These are phyloP conservation scores for Mortierella polycephala DNA, from an alignment of 371 early-diverging fungal genomes.

Conservation along the genomic window DNA sequence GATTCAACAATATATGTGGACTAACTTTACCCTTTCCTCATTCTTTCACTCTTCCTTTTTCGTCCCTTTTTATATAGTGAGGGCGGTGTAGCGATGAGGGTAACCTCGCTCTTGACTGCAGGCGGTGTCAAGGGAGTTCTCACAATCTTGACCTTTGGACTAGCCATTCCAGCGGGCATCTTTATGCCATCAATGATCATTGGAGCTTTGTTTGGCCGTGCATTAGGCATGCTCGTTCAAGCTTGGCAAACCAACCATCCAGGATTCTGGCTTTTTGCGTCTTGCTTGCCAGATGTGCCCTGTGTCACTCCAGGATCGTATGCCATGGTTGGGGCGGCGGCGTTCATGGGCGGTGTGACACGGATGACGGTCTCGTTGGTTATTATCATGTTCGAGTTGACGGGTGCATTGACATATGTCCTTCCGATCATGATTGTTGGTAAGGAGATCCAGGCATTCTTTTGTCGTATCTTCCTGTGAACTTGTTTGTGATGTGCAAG, in stretches of 20 bases:
- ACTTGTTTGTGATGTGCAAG: too few relatives aligned
- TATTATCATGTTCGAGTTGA: slow-evolving; percentile 96
- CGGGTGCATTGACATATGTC: slow-evolving; percentile 86
- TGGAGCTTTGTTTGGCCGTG: slow-evolving; percentile 83
- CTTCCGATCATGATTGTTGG: slow-evolving; percentile 92
- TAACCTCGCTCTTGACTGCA: slow-evolving; percentile 68
- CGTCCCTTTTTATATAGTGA: slow-evolving; percentile 30
- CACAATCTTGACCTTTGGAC: slow-evolving; percentile 84
- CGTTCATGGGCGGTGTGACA: slow-evolving; percentile 91
- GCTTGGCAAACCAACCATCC: slow-evolving; percentile 68
- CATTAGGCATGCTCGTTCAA: slow-evolving; percentile 79
- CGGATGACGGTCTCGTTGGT: slow-evolving; percentile 94
- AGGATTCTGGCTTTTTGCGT: slow-evolving; percentile 67
- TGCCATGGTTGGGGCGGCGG: slow-evolving; percentile 96
- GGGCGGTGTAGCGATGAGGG: slow-evolving; percentile 31
- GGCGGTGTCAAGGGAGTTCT: slow-evolving; percentile 73
- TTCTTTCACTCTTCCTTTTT: slow-evolving; percentile 7
- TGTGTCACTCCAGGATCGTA: slow-evolving; percentile 96
- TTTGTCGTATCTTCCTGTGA: too few relatives aligned
- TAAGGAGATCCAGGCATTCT: slow-evolving; percentile 19
- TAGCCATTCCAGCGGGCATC: slow-evolving; percentile 81
- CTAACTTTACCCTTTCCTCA: background rate
- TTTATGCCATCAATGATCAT: slow-evolving; percentile 85
- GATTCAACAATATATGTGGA: too few relatives aligned
- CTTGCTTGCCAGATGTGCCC: slow-evolving; percentile 65